Evolutionary conservation across 2,329 filamentous ascomycete species (phyloP).

Genomic region (Aspergillus niger): DNA sequence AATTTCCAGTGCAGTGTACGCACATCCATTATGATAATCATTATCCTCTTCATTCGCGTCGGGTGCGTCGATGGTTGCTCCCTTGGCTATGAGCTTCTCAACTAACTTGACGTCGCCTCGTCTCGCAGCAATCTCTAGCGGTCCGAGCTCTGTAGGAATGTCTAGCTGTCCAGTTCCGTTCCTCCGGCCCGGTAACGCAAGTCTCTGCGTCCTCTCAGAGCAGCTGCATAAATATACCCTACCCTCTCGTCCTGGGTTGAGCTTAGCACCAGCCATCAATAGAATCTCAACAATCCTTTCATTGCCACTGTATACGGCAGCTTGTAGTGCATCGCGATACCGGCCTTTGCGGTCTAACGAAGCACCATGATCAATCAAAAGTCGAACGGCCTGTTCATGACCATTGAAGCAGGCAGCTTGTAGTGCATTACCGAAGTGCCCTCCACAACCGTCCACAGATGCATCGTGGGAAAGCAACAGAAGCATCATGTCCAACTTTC

Average conservation of each 20-base stretch:
- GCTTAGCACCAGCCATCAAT: background rate
- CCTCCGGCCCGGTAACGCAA: background rate
- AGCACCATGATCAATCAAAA: background rate
- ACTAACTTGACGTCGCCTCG: background rate
- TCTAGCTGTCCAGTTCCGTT: background rate
- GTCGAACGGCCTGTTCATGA: background rate
- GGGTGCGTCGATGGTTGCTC: background rate
- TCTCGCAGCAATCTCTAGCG: background rate
- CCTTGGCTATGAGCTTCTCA: background rate
- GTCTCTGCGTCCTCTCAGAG: background rate
- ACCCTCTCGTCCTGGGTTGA: background rate
- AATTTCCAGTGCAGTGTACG: background rate
- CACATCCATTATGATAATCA: background rate
- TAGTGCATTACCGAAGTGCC: background rate
- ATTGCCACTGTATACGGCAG: background rate
- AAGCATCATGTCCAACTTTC: background rate
- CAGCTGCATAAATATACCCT: no score
- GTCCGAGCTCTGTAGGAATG: background rate
- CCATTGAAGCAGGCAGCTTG: background rate
- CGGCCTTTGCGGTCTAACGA: background rate
- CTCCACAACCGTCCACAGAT: background rate
- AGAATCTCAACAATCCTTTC: background rate
- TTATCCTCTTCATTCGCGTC: no score
- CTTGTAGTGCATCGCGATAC: background rate
- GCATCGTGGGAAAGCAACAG: background rate